Conservation (phyloP, 805 yeast genomes). For the Saccharomycodes ludwigii region DNA sequence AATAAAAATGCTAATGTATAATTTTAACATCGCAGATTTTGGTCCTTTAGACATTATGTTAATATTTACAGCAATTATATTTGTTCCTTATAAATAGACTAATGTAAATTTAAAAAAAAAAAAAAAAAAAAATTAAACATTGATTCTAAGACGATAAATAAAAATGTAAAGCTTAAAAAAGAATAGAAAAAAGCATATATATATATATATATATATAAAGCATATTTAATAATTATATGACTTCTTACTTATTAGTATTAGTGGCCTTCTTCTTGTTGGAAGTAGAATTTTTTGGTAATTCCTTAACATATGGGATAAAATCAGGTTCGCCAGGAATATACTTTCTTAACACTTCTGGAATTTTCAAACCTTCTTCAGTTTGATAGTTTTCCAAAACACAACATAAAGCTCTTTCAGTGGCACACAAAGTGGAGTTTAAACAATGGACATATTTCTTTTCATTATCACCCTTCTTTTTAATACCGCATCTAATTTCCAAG, state of each 20-base stretch:
- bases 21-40: too few relatives aligned
- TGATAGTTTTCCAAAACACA: constrained; percentile 96
- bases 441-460: constrained; percentile 98
- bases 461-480: constrained; percentile 85
- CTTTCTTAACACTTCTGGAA: constrained; percentile 92
- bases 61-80: too few relatives aligned
- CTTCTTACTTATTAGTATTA: constrained; percentile 17
- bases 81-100: too few relatives aligned
- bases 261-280: constrained; percentile 56
- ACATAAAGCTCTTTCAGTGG: constrained; percentile 96
- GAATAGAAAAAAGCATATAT: background rate
- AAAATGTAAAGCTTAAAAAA: background rate
- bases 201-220: background rate
- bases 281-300: constrained; percentile 88
- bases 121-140: too few relatives aligned
- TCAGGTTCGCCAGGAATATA: constrained; percentile 98
- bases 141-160: background rate
- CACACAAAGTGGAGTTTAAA: constrained; percentile 92
- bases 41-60: too few relatives aligned
- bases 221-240: background rate
- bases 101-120: too few relatives aligned
- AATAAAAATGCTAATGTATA: too few relatives aligned
- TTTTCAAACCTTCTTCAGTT: constrained; percentile 85
- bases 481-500: constrained; percentile 97
- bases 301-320: constrained; percentile 81